phyloP scores from a whole-genome alignment of 2,329 filamentous ascomycete species.

The Cytospora leucostoma region DNA sequence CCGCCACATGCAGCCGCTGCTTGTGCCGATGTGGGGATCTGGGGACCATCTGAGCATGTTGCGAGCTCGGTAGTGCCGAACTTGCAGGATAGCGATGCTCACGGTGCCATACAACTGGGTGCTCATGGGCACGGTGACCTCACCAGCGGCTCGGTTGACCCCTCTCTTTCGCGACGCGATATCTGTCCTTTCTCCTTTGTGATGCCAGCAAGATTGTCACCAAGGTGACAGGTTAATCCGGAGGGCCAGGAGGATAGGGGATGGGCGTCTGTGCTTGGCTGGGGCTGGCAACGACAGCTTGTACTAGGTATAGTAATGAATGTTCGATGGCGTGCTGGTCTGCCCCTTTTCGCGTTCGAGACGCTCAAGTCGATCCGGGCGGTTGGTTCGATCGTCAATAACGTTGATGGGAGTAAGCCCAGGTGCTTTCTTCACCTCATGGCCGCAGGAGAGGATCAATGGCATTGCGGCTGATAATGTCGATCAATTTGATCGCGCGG shows the following conservation, averaged over 20 bases:
- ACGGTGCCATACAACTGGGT: neutral
- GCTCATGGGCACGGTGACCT: neutral
- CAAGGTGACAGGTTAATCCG: neutral
- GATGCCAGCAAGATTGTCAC: too few relatives aligned
- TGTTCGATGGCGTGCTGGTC: neutral
- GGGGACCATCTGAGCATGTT: neutral
- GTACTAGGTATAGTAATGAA: neutral
- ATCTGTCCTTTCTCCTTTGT: neutral
- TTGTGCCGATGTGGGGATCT: neutral
- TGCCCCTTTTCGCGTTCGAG: neutral
- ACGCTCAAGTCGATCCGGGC: neutral
- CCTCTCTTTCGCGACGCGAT: neutral
- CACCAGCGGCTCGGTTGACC: neutral
- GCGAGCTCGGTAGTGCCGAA: neutral
- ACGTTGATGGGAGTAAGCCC: neutral
- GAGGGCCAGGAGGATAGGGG: neutral
- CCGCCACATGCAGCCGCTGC: slow-evolving; percentile 1
- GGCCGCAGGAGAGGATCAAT: neutral
- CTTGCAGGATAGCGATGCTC: neutral
- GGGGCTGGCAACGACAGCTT: neutral
- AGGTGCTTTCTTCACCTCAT: neutral
- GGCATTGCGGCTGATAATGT: neutral
- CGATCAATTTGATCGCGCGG: neutral
- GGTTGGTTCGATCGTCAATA: neutral
- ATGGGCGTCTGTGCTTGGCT: neutral